Evolutionary conservation across 2,329 filamentous ascomycete species (phyloP), one percentile per base, ranked within the genome.

Genomic region (Metarhizium brunneum): DNA sequence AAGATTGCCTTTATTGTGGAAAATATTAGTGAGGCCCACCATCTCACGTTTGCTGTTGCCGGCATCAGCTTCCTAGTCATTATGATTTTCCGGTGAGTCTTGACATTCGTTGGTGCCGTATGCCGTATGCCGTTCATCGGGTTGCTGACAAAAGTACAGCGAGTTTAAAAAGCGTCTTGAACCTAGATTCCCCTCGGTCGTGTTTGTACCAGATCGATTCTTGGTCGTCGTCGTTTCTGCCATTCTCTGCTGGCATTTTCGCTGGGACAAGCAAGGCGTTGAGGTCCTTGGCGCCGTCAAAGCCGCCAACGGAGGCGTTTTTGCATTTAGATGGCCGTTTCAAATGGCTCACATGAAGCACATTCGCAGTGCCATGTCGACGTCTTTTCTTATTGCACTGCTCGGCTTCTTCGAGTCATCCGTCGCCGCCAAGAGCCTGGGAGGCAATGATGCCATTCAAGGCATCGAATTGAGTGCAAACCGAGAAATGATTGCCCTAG

Each of bases 401-500:
- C 84, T 99, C 0, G 94, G 94, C n/a, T 99, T 99, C 72, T 99
- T 99, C 64, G 94, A 99, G 71, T 96, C 90, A 2, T 96, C 91
- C 0, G 91, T 99, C 13, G 94, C 94, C 1, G 94, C 94, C 40
- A 97, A 97, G 72, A 92, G 89, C 59, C 75, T 99, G 2, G 88
- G 87, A 6, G 82, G 82, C 47, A 76, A 76, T 52, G 82, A 86
- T 59, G 83, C 83, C 10, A 86, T 96, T 36, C 82, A 88, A 57
- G 87, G 85, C 36, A 90, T 96, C 67, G 83, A 87, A 53, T 77
- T 96, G 47, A 96, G 91, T 66, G 83, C 94, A 1, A 99, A 99
- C 68, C 81, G 94, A 50, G 94, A 99, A 69, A 84, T 99, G 61
- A 89, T 97, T 52, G 92, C 94, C 0, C 77, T 99, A 0, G 94